Percentiles rank a stretch among this genome's conserved stretches.
Evolutionary conservation across 2,329 filamentous ascomycete genomes (phyloP).

Genomic region (Beauveria medogensis): DNA sequence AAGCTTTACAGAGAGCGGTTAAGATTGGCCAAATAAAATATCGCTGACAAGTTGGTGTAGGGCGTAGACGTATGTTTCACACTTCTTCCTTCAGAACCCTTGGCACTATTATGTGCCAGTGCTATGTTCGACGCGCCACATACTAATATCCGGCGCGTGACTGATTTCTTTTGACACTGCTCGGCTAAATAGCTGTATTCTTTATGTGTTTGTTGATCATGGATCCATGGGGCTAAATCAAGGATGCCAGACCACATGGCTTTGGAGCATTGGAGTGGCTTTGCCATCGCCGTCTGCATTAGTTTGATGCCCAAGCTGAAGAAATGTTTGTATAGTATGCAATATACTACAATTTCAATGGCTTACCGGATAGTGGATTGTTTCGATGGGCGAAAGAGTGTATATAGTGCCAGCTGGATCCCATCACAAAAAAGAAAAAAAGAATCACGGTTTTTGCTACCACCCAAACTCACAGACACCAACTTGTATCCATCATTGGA

Average conservation of each 20-base stretch:
- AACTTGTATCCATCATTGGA: neutral
- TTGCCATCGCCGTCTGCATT: neutral
- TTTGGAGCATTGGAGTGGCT: neutral
- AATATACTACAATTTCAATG: neutral
- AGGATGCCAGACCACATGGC: neutral
- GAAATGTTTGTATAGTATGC: neutral
- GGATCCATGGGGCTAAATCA: too few relatives aligned
- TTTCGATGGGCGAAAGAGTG: too few relatives aligned
- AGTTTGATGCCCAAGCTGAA: neutral
- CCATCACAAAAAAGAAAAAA: neutral
- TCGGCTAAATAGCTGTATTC: neutral
- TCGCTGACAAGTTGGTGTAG: neutral
- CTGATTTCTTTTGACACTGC: too few relatives aligned
- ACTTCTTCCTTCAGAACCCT: neutral
- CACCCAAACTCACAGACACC: too few relatives aligned
- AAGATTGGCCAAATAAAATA: neutral
- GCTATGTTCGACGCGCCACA: neutral
- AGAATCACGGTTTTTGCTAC: too few relatives aligned
- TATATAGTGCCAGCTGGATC: neutral
- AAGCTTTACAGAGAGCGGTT: neutral
- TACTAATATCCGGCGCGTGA: neutral
- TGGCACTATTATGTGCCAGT: neutral
- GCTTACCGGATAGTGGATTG: too few relatives aligned
- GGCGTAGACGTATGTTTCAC: neutral
- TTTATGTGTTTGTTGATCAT: neutral